Evolutionary conservation across 2,329 filamentous ascomycete species (phyloP).

Genomic region (Penicillium brasilianum): DNA sequence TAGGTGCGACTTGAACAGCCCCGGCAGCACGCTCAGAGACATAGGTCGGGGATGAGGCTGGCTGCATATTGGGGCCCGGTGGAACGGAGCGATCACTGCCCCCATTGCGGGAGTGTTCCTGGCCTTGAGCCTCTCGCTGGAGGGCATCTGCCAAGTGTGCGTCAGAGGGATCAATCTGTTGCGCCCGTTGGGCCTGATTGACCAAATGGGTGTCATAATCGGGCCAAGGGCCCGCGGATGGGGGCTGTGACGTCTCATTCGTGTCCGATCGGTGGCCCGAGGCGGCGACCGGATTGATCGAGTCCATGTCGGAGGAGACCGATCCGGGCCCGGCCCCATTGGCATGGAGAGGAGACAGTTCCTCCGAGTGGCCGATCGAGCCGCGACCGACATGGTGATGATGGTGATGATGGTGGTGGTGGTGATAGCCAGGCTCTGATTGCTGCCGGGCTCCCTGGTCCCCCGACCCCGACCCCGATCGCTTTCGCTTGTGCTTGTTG

Average conservation of each 20-base stretch:
- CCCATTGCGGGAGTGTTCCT: conserved; percentile 42
- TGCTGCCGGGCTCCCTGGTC: conserved; percentile 50
- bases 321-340: conserved; percentile 27
- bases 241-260: conserved; percentile 36
- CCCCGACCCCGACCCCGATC: conserved; percentile 67
- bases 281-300: conserved; percentile 25
- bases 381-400: conserved; percentile 28
- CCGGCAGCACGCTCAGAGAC: conserved; percentile 39
- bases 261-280: conserved; percentile 35
- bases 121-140: conserved; percentile 54
- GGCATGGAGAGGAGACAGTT: conserved; percentile 30
- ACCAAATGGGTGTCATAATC: conserved; percentile 48
- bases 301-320: conserved; percentile 26
- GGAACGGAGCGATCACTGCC: conserved; percentile 43
- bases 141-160: conserved; percentile 58
- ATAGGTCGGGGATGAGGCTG: conserved; percentile 41
- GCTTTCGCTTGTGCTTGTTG: conserved; percentile 67
- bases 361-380: conserved; percentile 47
- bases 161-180: conserved; percentile 54
- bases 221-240: conserved; percentile 42
- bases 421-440: conserved; percentile 32
- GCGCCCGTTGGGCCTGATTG: conserved; percentile 54
- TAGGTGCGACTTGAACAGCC: conserved; percentile 47
- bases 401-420: conserved; percentile 13
- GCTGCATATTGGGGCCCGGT: conserved; percentile 40